phyloP scores from a whole-genome alignment of 345 rosid species.

The Ailanthus altissimus region DNA sequence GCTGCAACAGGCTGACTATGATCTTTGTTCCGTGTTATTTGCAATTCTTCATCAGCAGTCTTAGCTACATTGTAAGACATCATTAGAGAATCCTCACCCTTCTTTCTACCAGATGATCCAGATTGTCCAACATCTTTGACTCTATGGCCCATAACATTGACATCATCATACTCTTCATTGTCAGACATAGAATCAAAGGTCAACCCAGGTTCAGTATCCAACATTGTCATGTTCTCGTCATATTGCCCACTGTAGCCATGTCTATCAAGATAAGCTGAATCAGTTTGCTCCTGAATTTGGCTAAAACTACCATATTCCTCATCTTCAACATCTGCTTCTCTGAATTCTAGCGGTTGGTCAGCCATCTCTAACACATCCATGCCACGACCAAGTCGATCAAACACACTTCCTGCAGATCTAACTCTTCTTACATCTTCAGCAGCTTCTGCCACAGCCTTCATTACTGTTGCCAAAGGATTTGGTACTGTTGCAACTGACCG shows the following conservation, averaged over 20 bases:
- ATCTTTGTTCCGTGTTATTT: slow-evolving; percentile 31
- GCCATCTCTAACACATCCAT: slow-evolving; percentile 35
- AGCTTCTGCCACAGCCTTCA: slow-evolving; percentile 94
- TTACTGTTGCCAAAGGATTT: slow-evolving; percentile 70
- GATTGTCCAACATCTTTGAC: slow-evolving; percentile 32
- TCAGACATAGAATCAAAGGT: slow-evolving; percentile 45
- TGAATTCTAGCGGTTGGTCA: slow-evolving; percentile 32
- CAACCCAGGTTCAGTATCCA: slow-evolving; percentile 46
- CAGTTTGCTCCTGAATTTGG: slow-evolving; percentile 33
- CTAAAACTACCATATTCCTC: slow-evolving; percentile 44
- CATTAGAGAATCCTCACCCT: slow-evolving; percentile 41
- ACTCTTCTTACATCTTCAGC: slow-evolving; percentile 69
- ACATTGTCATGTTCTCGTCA: slow-evolving; percentile 35
- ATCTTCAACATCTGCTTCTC: slow-evolving; percentile 44
- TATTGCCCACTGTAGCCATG: slow-evolving; percentile 42
- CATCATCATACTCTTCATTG: slow-evolving; percentile 51
- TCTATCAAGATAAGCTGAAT: slow-evolving; percentile 33
- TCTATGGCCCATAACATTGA: slow-evolving; percentile 29
- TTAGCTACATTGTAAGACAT: slow-evolving; percentile 42
- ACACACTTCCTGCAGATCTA: slow-evolving; percentile 74
- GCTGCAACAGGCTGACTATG: slow-evolving; percentile 37
- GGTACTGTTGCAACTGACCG: slow-evolving; percentile 67
- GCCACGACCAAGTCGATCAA: slow-evolving; percentile 81
- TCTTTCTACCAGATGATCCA: slow-evolving; percentile 42
- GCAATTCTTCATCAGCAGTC: slow-evolving; percentile 37